Evolutionary conservation across 257 asterid genomes (phyloP).

Genomic region (Fraxinus quadrangulata): DNA sequence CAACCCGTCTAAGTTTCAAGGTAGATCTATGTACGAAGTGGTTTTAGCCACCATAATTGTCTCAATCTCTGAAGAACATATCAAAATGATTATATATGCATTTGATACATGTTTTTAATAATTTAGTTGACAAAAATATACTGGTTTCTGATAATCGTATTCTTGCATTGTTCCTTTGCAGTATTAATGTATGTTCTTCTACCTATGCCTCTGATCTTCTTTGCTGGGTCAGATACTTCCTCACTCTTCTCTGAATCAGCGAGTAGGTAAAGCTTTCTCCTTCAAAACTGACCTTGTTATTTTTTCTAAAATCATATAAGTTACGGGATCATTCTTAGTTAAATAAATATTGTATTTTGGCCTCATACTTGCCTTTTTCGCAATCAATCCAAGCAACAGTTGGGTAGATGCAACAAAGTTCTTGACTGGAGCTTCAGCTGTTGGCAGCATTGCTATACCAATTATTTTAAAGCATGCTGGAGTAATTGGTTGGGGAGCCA

Average conservation of each 20-base stretch:
- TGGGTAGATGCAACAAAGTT: conserved; percentile 86
- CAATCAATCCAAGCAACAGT: conserved; percentile 41
- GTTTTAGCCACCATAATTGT: neutral
- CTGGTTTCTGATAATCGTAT: conserved; percentile 10
- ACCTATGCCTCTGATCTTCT: conserved; percentile 92
- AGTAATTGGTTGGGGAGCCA: conserved; percentile 90
- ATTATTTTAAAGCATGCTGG: conserved; percentile 87
- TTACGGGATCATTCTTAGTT: neutral
- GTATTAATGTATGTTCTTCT: conserved; percentile 80
- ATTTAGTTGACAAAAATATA: neutral
- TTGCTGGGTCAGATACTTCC: conserved; percentile 73
- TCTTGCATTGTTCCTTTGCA: conserved; percentile 41
- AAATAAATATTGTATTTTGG: neutral
- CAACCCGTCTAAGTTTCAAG: neutral
- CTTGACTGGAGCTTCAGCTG: conserved; percentile 81
- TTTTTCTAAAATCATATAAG: neutral
- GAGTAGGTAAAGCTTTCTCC: conserved; percentile 51
- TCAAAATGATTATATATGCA: neutral
- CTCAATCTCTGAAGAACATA: neutral
- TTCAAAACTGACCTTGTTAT: conserved; percentile 7
- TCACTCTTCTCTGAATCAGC: conserved; percentile 65
- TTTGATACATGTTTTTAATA: neutral
- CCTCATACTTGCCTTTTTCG: conserved; percentile 23
- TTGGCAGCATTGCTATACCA: conserved; percentile 93
- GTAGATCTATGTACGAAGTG: neutral